Evolutionary conservation across 208 protist species (phyloP), one percentile per base, ranked within the genome.

Genomic region (Trypanosomatidae sp.): DNA sequence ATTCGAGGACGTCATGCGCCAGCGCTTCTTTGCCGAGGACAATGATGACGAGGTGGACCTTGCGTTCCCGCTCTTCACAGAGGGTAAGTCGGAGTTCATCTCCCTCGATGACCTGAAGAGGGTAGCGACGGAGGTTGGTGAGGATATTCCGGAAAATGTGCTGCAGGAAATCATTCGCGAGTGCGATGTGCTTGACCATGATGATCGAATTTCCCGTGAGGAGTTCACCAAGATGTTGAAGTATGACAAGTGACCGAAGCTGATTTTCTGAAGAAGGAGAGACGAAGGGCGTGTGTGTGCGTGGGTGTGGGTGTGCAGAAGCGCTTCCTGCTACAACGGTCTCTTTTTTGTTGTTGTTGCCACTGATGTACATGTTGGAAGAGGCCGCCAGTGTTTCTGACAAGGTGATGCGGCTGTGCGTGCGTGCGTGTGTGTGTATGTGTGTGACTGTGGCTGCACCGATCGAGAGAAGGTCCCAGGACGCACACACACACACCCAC

Each of bases 191-290:
- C 67, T 98, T 17, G 97, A 99, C 73, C 91, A 89, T 44, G 98
- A 99, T 86, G 89, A 97, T 49, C 87, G 88, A 30, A 95, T 99
- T 39, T 98, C 89, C 47, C 83, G 91, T 67, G 90, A 98, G 66
- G 98, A 99, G 74, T 99, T 99, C 67, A 84, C 98, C 56, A 84
- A 80, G 28, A 99, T 99, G 95, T 93, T 99, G 55, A 62, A 83
- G 44, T 64, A 81, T 19, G 74, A 79, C 25, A 82, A 79, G 47
- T 81, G 69, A 71, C 19, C 9, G 15, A 36, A 17, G 71, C 56
- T 76, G 65, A 60, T n/a, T 64, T 46, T 64, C 33, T 44, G 53
- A 7, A 7, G 53, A 66, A 52, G 70, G 70, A 66, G 47, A 66
- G 5, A 4, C 30, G n/a, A 56, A 13, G 36, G 15, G 43, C 19